Base-by-base conservation (phyloP, 192 early-diverging fungal genomes). In the Umbelopsis isabellina region DNA sequence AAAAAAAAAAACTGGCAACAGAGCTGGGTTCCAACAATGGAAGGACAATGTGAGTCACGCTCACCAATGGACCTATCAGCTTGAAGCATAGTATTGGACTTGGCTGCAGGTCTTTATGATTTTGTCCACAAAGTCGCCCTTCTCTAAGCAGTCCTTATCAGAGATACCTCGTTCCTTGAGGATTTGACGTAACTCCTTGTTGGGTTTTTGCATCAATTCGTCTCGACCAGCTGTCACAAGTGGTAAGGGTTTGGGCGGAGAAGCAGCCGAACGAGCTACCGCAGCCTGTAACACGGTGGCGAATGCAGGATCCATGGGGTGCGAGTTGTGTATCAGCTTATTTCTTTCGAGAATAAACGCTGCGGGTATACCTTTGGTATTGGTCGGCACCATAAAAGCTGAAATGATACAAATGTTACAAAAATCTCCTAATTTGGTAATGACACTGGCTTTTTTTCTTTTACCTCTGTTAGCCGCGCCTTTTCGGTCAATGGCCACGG, bases 121-220 rank as follows among this genome's bases (percentile, higher is more conserved):
- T 53, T 75, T 65, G 21, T 80, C 79, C 22, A 79, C 85, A 52
- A 87, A 78, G 21, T 87, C 85, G 9, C 65, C 67, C 72, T 87
- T 87, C 53, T 87, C 85, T 2, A 80, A 67, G 66, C 76, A 83
- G 18, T 80, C 83, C 2, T 46, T 47, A 9, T 74, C 67, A 27
- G 66, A 70, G 51, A 83, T 83, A 23, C 75, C 71, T 18, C 85
- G 75, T 12, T 83, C 84, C 8, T 70, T 72, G 50, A 87, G 41
- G 22, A 87, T 87, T 67, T 83, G 72, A 22, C 79, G 79, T n/a
- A 87, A 33, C 41, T 87, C 83, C 65, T 83, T 83, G 67, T 83
- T 75, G 37, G 78, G 67, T 66, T 78, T 72, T 49, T 74, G 67
- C 82, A 84, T 79, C 66, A 87, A 66, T 46, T 87, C 83, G 2